phyloP scores from a whole-genome alignment of 2,329 filamentous ascomycete species.

The Monilinia fructicola region DNA sequence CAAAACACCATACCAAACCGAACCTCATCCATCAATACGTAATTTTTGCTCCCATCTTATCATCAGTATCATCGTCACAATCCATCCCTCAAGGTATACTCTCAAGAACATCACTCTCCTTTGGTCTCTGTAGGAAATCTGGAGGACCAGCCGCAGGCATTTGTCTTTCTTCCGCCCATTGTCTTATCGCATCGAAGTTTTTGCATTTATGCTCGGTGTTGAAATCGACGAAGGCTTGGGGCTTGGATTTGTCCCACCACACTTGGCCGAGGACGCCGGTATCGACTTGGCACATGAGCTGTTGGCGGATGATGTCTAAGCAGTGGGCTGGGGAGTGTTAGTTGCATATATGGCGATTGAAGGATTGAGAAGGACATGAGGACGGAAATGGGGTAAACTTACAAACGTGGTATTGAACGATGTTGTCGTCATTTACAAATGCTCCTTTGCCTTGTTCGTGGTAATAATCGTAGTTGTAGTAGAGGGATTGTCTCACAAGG shows the following conservation, averaged over 20 bases:
- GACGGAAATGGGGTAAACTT: conserved; percentile 35
- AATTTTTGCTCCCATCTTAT: neutral
- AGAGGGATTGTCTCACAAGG: conserved; percentile 51
- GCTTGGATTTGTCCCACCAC: conserved; percentile 49
- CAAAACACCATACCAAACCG: neutral
- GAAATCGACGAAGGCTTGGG: conserved; percentile 52
- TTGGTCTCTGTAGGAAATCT: conserved; percentile 37
- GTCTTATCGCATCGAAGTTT: conserved; percentile 52
- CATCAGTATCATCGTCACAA: neutral
- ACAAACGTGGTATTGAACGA: conserved; percentile 53
- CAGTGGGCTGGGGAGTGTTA: conserved; percentile 48
- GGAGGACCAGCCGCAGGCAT: conserved; percentile 36
- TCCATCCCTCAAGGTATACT: neutral
- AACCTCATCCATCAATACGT: conserved; percentile 6
- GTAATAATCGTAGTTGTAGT: conserved; percentile 56
- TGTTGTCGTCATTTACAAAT: conserved; percentile 51
- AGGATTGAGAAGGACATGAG: too few species aligned
- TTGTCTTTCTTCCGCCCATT: conserved; percentile 53
- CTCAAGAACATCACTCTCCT: conserved; percentile 28
- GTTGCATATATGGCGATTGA: neutral
- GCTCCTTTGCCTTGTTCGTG: conserved; percentile 45
- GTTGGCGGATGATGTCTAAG: conserved; percentile 54
- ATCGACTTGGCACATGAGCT: conserved; percentile 56
- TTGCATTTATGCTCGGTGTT: conserved; percentile 54
- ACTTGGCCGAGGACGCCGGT: conserved; percentile 54